Evolutionary conservation across 192 early-diverging fungal species (phyloP), one percentile per base, ranked within the genome.

Genomic region (Podila verticillata): DNA sequence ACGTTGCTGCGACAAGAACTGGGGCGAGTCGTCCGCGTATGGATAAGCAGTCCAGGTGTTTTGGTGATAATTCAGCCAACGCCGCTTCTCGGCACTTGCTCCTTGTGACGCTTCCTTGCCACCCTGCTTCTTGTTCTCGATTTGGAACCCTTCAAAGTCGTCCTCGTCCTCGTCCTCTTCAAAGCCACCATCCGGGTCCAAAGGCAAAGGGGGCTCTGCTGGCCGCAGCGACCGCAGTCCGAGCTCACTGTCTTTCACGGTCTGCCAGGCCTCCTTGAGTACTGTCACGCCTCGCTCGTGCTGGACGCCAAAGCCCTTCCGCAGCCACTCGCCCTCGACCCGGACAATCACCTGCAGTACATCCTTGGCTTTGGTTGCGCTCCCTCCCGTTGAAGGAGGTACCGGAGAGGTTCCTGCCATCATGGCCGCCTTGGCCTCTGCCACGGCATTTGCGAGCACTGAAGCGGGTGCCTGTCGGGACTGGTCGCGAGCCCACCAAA

Each of bases 401-500:
- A 60, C 2, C 1, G 31, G 26, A 0, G 5, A 5, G 2, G 59
- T 32, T 7, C 29, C 31, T 8, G 31, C 29, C 31, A 63, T 19
- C 32, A 31, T 63, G 8, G 35, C 61, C 0, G 28, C 36, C 32
- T 35, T 63, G 17, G 61, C 31, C 19, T 29, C 29, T 8, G 59
- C 31, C 3, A 57, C 59, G 6, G 57, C 57, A 7, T 49, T 47
- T 56, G 51, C 51, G 7, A 54, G 20, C 17, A 54, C 51, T 17
- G 51, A 54, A 24, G 51, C 51, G 20, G 51, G 51, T 48, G 39
- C 19, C 29, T 31, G 39, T 28, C 68, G 65, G 6, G 30, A 34
- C 26, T 58, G 59, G 63, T 80, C 77, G 20, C 77, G 57, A 1
- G 77, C 77, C 77, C 77, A 80, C 77, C 77, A 80, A 36, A 80